Evolutionary conservation across 352 stramenopile genomes (phyloP).

Genomic region (Phytophthora constricta): DNA sequence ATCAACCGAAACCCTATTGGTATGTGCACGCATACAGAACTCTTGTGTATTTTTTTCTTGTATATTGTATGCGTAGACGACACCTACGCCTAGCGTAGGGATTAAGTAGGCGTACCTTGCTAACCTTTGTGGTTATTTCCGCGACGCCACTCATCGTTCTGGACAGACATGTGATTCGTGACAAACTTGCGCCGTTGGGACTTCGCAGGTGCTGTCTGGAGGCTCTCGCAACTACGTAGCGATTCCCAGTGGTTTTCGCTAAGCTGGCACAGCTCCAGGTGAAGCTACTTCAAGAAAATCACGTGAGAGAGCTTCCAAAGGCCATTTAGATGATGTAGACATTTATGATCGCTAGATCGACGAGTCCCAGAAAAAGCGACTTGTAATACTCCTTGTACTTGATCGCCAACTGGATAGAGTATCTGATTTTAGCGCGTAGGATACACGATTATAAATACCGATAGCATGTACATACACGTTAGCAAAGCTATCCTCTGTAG

Average conservation of each 20-base stretch:
- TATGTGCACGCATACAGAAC: too few species aligned
- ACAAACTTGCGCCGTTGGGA: too few species aligned
- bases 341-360: constrained; percentile 18
- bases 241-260: constrained; percentile 9
- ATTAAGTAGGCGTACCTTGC: too few species aligned
- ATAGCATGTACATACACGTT: constrained; percentile 16
- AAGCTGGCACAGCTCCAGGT: constrained; percentile 18
- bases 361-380: constrained; percentile 7
- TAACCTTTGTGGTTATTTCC: constrained; percentile 7
- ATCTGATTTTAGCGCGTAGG: constrained; percentile 14
- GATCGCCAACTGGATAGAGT: constrained; percentile 16
- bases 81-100: too few species aligned
- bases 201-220: neutral
- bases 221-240: neutral
- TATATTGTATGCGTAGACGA: too few species aligned
- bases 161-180: neutral
- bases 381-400: constrained; percentile 31
- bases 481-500: constrained; percentile 11
- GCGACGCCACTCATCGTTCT: constrained; percentile 14
- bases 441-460: neutral
- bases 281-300: constrained; percentile 8
- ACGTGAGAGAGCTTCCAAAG: neutral
- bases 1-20: too few species aligned
- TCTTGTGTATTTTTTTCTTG: too few species aligned
- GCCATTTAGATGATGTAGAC: constrained; percentile 7